phyloP scores from a whole-genome alignment of 179 eudicot genomes.

The Vitellaria paradoxa region DNA sequence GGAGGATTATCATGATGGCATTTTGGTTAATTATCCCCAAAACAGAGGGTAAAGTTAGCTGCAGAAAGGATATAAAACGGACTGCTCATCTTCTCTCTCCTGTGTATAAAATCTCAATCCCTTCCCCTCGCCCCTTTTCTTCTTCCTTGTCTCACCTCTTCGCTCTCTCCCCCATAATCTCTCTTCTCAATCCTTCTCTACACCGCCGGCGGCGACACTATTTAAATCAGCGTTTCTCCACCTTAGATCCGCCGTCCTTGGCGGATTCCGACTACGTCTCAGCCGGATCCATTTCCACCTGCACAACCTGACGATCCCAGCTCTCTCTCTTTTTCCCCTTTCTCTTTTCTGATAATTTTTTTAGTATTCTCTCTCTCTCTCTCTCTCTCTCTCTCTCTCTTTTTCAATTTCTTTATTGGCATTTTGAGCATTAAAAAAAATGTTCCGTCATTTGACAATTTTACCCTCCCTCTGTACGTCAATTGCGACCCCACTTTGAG shows the following conservation, averaged over 20 bases:
- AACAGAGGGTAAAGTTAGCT: neutral
- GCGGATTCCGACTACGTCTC: slow-evolving; percentile 13
- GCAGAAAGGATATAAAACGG: neutral
- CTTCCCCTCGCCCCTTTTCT: neutral
- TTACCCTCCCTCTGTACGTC: neutral
- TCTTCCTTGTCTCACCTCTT: neutral
- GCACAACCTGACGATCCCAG: neutral
- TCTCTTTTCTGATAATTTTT: neutral
- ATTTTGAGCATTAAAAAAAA: neutral
- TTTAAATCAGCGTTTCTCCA: neutral
- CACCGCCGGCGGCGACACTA: neutral
- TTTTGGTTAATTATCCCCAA: neutral
- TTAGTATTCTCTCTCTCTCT: neutral
- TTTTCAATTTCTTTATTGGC: too few species aligned
- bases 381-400: neutral
- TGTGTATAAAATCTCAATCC: neutral
- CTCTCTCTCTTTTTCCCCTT: neutral
- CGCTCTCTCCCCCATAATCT: neutral
- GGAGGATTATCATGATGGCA: neutral
- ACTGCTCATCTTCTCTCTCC: neutral
- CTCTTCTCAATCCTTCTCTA: neutral
- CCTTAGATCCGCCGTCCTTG: slow-evolving; percentile 6
- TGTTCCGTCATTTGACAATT: neutral
- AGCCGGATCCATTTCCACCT: neutral
- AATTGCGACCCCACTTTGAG: neutral